Percentiles rank a stretch among this genome's conserved stretches.
These are phyloP conservation scores for Spergularia azorica DNA, from an alignment of 179 eudicot species.

Conservation along the genomic window DNA sequence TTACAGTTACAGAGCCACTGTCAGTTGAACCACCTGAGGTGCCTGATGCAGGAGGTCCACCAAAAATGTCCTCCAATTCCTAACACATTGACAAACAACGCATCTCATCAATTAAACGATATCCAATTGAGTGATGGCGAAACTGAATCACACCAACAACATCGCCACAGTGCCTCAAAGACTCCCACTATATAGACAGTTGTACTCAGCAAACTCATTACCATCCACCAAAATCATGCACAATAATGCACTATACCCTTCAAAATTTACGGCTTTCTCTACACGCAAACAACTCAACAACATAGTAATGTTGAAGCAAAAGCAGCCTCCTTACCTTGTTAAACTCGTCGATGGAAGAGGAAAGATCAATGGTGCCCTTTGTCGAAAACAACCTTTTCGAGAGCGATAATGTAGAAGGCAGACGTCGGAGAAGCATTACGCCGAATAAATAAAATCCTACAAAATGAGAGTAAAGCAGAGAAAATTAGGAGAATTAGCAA, in stretches of 20 bases:
- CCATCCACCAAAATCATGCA: background rate
- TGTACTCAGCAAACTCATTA: too few relatives aligned
- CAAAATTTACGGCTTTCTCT: too few relatives aligned
- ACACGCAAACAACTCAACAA: background rate
- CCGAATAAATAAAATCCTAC: background rate
- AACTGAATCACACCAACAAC: too few relatives aligned
- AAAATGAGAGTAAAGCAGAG: background rate
- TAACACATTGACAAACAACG: background rate
- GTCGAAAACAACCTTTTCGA: constrained; percentile 28
- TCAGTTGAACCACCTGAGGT: constrained; percentile 40
- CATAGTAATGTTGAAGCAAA: background rate
- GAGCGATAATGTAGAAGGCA: constrained; percentile 10
- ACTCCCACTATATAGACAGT: too few relatives aligned
- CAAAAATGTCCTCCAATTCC: constrained; percentile 66
- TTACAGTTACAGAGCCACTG: constrained; percentile 11
- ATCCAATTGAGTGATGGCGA: too few relatives aligned
- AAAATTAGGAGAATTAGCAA: too few relatives aligned
- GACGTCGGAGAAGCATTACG: constrained; percentile 26
- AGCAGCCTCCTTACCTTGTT: constrained; percentile 51
- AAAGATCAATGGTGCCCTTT: constrained; percentile 44
- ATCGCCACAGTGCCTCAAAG: too few relatives aligned
- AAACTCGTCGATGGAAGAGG: constrained; percentile 60
- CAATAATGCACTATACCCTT: background rate
- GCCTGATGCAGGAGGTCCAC: constrained; percentile 59
- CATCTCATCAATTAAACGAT: background rate